These are phyloP conservation scores for Lasiodiplodia citricola DNA, from an alignment of 2,329 filamentous ascomycete genomes.

Conservation along the genomic window DNA sequence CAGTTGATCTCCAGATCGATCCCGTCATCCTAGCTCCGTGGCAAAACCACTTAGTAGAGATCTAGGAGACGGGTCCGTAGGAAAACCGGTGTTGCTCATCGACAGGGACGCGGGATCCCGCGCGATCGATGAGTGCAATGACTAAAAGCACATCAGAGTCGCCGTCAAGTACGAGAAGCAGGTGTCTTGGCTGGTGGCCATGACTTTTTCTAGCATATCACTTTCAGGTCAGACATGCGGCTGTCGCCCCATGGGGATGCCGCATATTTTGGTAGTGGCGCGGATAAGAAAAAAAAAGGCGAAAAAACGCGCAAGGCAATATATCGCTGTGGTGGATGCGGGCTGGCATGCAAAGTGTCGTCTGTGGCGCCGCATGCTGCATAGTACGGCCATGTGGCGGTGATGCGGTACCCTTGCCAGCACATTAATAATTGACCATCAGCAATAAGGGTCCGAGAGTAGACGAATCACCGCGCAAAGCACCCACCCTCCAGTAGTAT, in stretches of 20 bases:
- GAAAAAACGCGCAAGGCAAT: background rate
- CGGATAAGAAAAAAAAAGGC: background rate
- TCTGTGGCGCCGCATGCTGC: background rate
- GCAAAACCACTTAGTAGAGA: background rate
- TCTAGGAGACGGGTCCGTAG: background rate
- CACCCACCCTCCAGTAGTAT: background rate
- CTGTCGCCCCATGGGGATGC: background rate
- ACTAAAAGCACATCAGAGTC: background rate
- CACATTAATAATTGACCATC: background rate
- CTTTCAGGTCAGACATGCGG: background rate
- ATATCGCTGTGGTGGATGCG: background rate
- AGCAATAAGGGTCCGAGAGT: conserved; percentile 1
- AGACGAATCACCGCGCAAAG: background rate
- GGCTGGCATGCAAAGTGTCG: background rate
- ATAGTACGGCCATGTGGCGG: background rate
- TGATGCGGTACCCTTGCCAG: background rate
- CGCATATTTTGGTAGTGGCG: background rate
- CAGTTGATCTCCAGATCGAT: background rate
- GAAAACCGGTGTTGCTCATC: background rate
- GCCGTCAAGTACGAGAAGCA: too few relatives aligned
- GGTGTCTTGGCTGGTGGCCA: background rate
- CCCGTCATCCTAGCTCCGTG: background rate
- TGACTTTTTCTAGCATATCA: background rate
- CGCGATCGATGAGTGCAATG: conserved; percentile 6
- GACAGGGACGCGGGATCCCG: background rate